Evolutionary conservation across 2,329 filamentous ascomycete genomes (phyloP).

Genomic region (Paraconiothyrium sp.): DNA sequence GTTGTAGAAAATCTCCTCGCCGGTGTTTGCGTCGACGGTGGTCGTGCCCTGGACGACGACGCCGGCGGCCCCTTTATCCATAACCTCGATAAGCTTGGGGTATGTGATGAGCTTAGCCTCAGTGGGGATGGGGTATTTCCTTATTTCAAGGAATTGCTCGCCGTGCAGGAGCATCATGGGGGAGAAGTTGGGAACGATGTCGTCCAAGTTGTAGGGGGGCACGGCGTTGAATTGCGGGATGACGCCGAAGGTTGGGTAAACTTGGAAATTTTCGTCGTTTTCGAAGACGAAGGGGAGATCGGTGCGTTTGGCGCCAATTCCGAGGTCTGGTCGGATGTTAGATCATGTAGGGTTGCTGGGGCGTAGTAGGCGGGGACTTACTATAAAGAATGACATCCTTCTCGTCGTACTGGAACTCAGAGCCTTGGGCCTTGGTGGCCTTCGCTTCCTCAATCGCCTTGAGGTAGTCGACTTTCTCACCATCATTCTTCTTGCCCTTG

Average conservation of each 20-base stretch:
- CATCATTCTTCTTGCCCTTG: slow-evolving; percentile 55
- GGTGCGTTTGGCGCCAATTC: slow-evolving; percentile 88
- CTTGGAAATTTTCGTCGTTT: slow-evolving; percentile 90
- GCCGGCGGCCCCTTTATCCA: slow-evolving; percentile 93
- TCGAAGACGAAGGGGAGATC: slow-evolving; percentile 92
- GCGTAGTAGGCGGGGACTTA: slow-evolving; percentile 30
- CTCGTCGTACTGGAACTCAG: slow-evolving; percentile 84
- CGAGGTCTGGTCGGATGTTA: slow-evolving; percentile 67
- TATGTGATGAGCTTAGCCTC: slow-evolving; percentile 78
- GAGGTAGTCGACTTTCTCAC: slow-evolving; percentile 73
- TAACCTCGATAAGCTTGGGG: slow-evolving; percentile 86
- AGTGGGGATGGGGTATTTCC: slow-evolving; percentile 90
- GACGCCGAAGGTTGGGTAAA: slow-evolving; percentile 93
- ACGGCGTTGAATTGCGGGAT: slow-evolving; percentile 91
- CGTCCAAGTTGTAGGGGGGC: slow-evolving; percentile 79
- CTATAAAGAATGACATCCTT: slow-evolving; percentile 92
- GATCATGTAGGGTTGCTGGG: slow-evolving; percentile 13
- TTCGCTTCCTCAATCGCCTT: slow-evolving; percentile 80
- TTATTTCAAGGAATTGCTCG: slow-evolving; percentile 96
- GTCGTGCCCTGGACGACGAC: slow-evolving; percentile 82
- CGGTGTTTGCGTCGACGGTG: slow-evolving; percentile 84
- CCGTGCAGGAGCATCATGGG: slow-evolving; percentile 99
- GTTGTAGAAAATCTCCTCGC: slow-evolving; percentile 96
- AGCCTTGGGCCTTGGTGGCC: slow-evolving; percentile 74
- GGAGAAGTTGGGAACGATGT: slow-evolving; percentile 93